Base-by-base conservation (phyloP, 371 early-diverging fungal species). In the Mucor plumbeus region DNA sequence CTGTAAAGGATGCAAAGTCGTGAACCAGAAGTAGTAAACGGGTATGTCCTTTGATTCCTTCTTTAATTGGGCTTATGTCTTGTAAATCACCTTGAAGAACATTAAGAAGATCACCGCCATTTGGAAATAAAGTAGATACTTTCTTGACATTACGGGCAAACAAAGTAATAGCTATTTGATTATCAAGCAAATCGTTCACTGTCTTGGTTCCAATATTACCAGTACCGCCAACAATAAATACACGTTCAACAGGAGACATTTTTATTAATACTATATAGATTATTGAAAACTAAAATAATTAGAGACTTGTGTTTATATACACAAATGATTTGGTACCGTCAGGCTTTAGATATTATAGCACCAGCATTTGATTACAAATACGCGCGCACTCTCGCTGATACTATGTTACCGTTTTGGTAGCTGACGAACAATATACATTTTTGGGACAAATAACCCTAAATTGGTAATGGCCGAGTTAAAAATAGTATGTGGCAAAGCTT, bases 221-320 rank as follows among this genome's bases (percentile, higher is more conserved):
- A 10, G 80, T 75, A 11, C 65, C 74, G 9, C 80, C 77, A 33
- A 80, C 14, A n/a, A 80, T 48, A 55, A 66, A 77, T 5, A 77
- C 63, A 4, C 65, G 61, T 40, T 73, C 70, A 26, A 26, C 3
- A 40, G 53, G 2, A 31, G 34, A 26, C 54, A 54, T 54, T 19
- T 11, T 54, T 26, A 26, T 26, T 26, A 26, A 26, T 26, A 26
- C 3, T 26, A 3, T 26, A 26, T 3, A 26, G 26, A 26, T 26
- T 26, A 26, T 26, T 26, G 26, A 26, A 3, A 26, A 3, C 1
- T 26, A 26, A 26, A 26, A 26, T 26, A 3, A 26, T 26, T 26
- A 26, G 26, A 26, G 1, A 26, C 3, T 26, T 1, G 3, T 26
- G 26, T 3, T 26, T 26, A 26, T 26, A 26, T 26, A 26, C 3